phyloP scores from a whole-genome alignment of 257 asterid species.

The Solanum raphanifolium region DNA sequence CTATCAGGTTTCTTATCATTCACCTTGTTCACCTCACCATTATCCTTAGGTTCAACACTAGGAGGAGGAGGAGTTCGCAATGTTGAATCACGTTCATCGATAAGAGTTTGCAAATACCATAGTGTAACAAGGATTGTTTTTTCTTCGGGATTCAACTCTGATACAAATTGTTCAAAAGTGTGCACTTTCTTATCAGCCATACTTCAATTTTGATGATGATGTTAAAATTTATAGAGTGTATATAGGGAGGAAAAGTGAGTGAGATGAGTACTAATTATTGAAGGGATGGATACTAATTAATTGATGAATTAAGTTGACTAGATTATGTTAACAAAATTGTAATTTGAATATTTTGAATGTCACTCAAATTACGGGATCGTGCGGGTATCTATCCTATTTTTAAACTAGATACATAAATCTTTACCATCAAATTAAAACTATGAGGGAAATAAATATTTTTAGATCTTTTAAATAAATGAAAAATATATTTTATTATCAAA shows the following conservation, averaged over 20 bases:
- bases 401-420: neutral
- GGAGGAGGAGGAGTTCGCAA: too few relatives aligned
- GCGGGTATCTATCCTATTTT: neutral
- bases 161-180: neutral
- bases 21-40: neutral
- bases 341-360: neutral
- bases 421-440: too few relatives aligned
- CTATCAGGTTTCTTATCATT: neutral
- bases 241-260: neutral
- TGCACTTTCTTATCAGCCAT: neutral
- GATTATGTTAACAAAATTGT: neutral
- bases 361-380: neutral
- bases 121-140: neutral
- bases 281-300: neutral
- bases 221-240: neutral
- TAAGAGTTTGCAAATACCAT: neutral
- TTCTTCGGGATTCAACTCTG: neutral
- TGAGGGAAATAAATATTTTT: too few relatives aligned
- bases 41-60: neutral
- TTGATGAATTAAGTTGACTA: neutral
- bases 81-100: too few relatives aligned
- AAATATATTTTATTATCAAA: too few relatives aligned
- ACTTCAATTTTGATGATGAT: neutral
- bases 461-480: neutral
- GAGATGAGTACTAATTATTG: neutral